Evolutionary conservation across 441 rosid species (phyloP).

Genomic region (Populus hybrid): DNA sequence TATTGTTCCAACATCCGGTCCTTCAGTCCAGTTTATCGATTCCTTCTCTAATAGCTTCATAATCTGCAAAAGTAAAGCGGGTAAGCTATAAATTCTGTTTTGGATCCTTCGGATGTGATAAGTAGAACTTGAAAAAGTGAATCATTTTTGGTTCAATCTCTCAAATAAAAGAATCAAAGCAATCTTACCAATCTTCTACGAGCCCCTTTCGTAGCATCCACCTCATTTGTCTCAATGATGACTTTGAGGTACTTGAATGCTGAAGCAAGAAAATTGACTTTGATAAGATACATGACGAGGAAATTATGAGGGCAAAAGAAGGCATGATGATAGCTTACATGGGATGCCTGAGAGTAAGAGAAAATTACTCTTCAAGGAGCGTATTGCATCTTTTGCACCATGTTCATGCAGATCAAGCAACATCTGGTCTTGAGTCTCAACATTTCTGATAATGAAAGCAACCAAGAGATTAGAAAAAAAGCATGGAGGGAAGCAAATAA

Average conservation of each 20-base stretch:
- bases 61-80: no score
- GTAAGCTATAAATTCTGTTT: no score
- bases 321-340: conserved; percentile 33
- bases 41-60: no score
- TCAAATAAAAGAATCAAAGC: no score
- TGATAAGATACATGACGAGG: conserved; percentile 1
- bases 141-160: no score
- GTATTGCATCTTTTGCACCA: conserved; percentile 42
- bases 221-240: conserved; percentile 35
- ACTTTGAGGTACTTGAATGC: conserved; percentile 57
- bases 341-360: conserved; percentile 46
- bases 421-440: conserved; percentile 29
- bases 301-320: neutral
- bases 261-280: conserved; percentile 18
- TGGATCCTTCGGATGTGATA: no score
- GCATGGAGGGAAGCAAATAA: neutral
- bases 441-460: conserved; percentile 23
- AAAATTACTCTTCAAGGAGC: conserved; percentile 47
- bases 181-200: no score
- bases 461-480: neutral
- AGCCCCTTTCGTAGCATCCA: conserved; percentile 35
- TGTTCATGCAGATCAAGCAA: conserved; percentile 39
- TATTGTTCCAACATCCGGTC: no score
- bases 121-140: no score
- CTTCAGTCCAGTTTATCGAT: no score